Percentiles rank a stretch among this genome's conserved stretches.
These are phyloP conservation scores for Wallacemonas sp. DNA, from an alignment of 208 protist species.

Conservation along the genomic window DNA sequence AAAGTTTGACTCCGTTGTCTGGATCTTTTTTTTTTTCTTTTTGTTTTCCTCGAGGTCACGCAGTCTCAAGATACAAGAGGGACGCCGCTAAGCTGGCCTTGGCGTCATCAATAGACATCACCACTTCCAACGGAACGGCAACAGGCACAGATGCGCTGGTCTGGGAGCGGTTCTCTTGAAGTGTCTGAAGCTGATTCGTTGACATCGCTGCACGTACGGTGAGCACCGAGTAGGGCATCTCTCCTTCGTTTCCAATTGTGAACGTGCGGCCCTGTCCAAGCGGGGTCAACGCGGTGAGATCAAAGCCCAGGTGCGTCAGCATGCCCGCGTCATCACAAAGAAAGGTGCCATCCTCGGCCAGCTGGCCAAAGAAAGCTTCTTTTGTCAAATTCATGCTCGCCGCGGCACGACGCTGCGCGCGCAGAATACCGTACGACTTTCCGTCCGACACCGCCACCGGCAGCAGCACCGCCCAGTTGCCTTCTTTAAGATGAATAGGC, in stretches of 20 bases:
- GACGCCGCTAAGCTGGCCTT: constrained; percentile 54
- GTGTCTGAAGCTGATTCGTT: constrained; percentile 16
- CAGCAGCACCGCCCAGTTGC: constrained; percentile 41
- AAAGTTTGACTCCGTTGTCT: too few species aligned
- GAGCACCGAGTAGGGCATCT: constrained; percentile 41
- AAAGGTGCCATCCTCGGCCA: constrained; percentile 27
- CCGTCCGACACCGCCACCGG: constrained; percentile 41
- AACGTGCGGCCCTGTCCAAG: constrained; percentile 22
- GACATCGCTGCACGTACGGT: constrained; percentile 25
- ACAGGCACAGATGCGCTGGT: constrained; percentile 13
- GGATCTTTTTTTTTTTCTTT: too few species aligned
- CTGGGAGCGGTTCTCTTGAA: constrained; percentile 13
- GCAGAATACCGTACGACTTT: constrained; percentile 39
- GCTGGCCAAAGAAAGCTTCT: constrained; percentile 49
- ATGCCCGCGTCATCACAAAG: constrained; percentile 21
- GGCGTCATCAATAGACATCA: constrained; percentile 42
- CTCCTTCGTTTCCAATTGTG: constrained; percentile 70
- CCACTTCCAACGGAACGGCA: constrained; percentile 43
- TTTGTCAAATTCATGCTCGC: constrained; percentile 29
- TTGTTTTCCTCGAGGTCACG: too few species aligned
- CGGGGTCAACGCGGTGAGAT: constrained; percentile 15
- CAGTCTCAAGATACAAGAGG: constrained; percentile 19
- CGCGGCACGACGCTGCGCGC: constrained; percentile 34
- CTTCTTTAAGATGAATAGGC: constrained; percentile 39
- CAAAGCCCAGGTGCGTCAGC: constrained; percentile 34